A percentile compares a stretch with the other conserved stretches of the same genome.
phyloP scores from a whole-genome alignment of 78 protist species.

The Dictyostelium capitatum region DNA sequence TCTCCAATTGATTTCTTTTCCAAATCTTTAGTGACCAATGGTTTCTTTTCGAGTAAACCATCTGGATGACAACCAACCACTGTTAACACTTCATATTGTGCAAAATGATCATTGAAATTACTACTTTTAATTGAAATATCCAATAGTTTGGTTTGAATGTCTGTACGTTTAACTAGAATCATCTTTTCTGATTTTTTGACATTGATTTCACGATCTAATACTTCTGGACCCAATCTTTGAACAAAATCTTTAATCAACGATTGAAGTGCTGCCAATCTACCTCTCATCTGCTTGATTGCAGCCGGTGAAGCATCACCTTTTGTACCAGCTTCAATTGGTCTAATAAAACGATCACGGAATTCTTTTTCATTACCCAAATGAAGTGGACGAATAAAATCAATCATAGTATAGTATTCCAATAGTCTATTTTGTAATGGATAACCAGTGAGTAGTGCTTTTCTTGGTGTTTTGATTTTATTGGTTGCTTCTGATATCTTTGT shows the following conservation, averaged over 20 bases:
- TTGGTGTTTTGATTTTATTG: not conserved
- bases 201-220: not conserved
- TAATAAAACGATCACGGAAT: conserved; percentile 57
- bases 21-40: conserved; percentile 6
- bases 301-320: not conserved
- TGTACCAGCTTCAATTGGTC: conserved; percentile 79
- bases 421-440: conserved; percentile 95
- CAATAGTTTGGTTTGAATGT: conserved; percentile 19
- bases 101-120: conserved; percentile 3
- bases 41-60: conserved; percentile 54
- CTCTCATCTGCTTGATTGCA: conserved; percentile 28
- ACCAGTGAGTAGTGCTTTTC: conserved; percentile 91
- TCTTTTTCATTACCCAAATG: conserved; percentile 46
- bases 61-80: conserved; percentile 60
- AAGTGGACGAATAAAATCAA: conserved; percentile 77
- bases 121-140: not conserved
- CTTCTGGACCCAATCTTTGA: conserved; percentile 40
- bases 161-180: conserved; percentile 32
- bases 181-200: conserved; percentile 37
- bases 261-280: conserved; percentile 29
- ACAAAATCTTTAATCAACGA: conserved; percentile 37
- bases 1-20: conserved; percentile 21
- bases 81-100: conserved; percentile 20
- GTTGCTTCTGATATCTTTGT: conserved; percentile 1
- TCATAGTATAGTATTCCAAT: conserved; percentile 91